Base-by-base conservation (phyloP, 805 yeast genomes). In the Candida insectalens region DNA sequence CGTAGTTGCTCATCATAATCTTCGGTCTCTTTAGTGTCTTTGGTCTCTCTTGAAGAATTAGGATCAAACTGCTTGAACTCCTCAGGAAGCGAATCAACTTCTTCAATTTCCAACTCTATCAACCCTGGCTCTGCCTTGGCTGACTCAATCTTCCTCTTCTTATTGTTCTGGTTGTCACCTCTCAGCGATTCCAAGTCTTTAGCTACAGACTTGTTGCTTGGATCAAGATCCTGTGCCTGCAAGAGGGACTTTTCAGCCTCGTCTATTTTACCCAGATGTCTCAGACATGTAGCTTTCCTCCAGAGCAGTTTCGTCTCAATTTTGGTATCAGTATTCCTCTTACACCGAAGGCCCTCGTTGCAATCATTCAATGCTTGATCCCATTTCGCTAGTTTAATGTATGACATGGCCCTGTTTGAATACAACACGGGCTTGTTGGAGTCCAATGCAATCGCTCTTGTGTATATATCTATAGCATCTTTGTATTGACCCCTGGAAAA, bases 391-490 rank as follows among this genome's bases (percentile, higher is more conserved):
- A 74, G 49, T 36, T 75, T 74, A 27, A 79, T 49, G 40, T 69
- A 64, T n/a, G 83, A 64, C 60, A 75, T 74, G 0, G 92, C 81
- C 29, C 80, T 56, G 47, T 82, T 82, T n/a, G 88, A 69, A 47
- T 65, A 75, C 1, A 75, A 57, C 0, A 77, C 65, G 0, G 87
- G 67, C 39, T 74, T 71, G 1, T 42, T 25, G 0, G 75, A 66
- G 32, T 71, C 71, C 13, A 62, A 21, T 6, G 54, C 54, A 25
- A 77, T 61, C 3, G 88, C 85, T 32, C 69, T 66, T 8, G 70
- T 51, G 50, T 82, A 82, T 1, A 63, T 51, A 17, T 61, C 49
- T 1, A 71, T 67, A 0, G 92, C 85, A 19, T 60, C 59, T 4
- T 42, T 42, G 47, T 52, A 80, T 30, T 74, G 57, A 9, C 60